Evolutionary conservation across 2,329 filamentous ascomycete genomes (phyloP), one percentile per base, ranked within the genome.

Genomic region (Botrytis cinerea): DNA sequence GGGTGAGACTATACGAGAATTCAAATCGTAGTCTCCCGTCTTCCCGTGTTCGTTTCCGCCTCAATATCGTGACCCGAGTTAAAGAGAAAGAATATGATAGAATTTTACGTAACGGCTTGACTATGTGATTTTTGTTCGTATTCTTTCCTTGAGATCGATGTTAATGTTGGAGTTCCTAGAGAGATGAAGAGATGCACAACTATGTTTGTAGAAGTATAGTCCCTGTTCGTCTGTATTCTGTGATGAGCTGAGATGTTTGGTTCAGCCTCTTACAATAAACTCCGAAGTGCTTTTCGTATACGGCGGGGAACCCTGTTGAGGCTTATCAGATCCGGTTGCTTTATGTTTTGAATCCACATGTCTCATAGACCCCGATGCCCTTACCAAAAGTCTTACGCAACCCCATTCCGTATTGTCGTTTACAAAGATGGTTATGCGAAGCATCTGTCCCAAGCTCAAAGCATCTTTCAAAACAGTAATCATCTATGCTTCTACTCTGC

Each of bases 1-100:
- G 46, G 28, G 32, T 66, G 7, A 48, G 63, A 35, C 35, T 48
- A 51, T 66, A 66, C 45, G 63, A 66, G 63, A 20, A 57, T 28
- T 57, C n/a, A 57, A 51, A 4, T n/a, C 22, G 22, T 18, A 10
- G 28, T 20, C 22, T 66, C 25, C 32, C 25, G 12, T n/a, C 12
- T 25, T 51, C 45, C 28, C 28, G 22, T 48, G 43, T 62, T 40
- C 0, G 4, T 62, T 62, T n/a, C 60, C 22, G 35, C 60, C 60
- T 62, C 60, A 43, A 40, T 61, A 43, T 14, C 35, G 35, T 40
- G 35, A n/a, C 60, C 35, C 35, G 60, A 62, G 35, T 62, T n/a
- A 18, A 28, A 28, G n/a, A 32, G 51, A 57, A 57, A 2, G 14
- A 28, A 57, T 57, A 57, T 32, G 51, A 57, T 32, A 57, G 51